phyloP scores from a whole-genome alignment of 2,329 filamentous ascomycete species.

The Cercospora sp. region DNA sequence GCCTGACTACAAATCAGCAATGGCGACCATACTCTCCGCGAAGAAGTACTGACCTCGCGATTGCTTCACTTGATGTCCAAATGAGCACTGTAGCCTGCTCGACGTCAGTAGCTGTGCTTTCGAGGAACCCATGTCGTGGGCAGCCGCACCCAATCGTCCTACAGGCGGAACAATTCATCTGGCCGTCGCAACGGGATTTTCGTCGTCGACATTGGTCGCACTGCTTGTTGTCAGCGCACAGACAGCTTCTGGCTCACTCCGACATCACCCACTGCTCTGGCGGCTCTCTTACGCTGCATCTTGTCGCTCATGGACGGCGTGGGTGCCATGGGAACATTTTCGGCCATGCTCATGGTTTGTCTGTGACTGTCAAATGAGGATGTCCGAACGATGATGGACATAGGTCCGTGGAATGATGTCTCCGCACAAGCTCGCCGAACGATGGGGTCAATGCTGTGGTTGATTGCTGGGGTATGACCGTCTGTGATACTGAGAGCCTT shows the following conservation, averaged over 20 bases:
- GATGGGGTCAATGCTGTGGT: background rate
- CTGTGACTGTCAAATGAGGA: background rate
- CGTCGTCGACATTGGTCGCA: conserved; percentile 27
- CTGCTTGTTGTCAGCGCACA: background rate
- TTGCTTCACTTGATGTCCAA: conserved; percentile 26
- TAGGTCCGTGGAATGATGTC: background rate
- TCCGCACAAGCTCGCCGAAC: background rate
- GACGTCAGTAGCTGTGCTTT: background rate
- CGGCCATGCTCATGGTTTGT: background rate
- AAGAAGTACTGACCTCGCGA: conserved; percentile 14
- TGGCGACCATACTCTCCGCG: background rate
- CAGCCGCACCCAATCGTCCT: conserved; percentile 21
- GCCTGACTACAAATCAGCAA: background rate
- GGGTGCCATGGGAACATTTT: background rate
- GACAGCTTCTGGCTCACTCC: too few species aligned
- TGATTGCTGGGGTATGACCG: background rate
- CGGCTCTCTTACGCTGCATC: conserved; percentile 22
- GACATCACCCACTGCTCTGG: conserved; percentile 21
- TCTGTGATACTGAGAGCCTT: background rate
- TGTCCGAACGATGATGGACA: background rate
- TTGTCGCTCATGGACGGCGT: background rate
- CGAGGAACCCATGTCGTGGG: background rate
- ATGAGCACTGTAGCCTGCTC: conserved; percentile 26
- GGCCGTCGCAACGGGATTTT: conserved; percentile 25
- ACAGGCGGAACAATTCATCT: conserved; percentile 23